phyloP scores from a whole-genome alignment of 2,329 filamentous ascomycete species.

The Periconia sp. region DNA sequence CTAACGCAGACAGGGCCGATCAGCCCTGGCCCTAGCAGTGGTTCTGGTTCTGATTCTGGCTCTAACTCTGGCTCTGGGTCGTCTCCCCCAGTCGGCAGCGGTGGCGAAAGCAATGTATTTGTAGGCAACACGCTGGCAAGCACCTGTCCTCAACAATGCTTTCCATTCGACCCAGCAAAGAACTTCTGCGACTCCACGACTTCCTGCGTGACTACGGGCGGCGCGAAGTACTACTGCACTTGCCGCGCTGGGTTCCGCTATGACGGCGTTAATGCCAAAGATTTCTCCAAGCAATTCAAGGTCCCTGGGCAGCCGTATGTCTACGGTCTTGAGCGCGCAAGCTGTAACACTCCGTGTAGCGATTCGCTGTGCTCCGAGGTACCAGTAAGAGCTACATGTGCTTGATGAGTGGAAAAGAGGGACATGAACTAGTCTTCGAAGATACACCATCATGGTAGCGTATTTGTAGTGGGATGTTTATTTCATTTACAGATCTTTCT shows the following conservation, averaged over 20 bases:
- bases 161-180: slow-evolving; percentile 21
- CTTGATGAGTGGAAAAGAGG: neutral
- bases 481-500: too few relatives aligned
- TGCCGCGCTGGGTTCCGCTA: slow-evolving; percentile 29
- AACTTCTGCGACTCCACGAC: slow-evolving; percentile 31
- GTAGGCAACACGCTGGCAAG: slow-evolving; percentile 20
- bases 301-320: slow-evolving; percentile 28
- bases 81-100: neutral
- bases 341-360: slow-evolving; percentile 25
- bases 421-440: neutral
- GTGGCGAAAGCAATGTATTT: slow-evolving; percentile 9
- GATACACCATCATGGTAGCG: too few relatives aligned
- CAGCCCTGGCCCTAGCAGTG: neutral
- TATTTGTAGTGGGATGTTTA: too few relatives aligned
- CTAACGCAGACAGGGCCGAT: neutral
- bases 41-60: neutral
- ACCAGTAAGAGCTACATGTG: slow-evolving; percentile 20
- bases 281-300: slow-evolving; percentile 32
- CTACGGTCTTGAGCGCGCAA: slow-evolving; percentile 19
- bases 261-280: slow-evolving; percentile 21
- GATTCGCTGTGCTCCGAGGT: slow-evolving; percentile 26
- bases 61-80: neutral
- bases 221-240: slow-evolving; percentile 29
- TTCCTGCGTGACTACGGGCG: slow-evolving; percentile 23
- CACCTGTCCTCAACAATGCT: slow-evolving; percentile 26